These are phyloP conservation scores for Phaffomyces antillensis DNA, from an alignment of 805 yeast species.

Conservation along the genomic window DNA sequence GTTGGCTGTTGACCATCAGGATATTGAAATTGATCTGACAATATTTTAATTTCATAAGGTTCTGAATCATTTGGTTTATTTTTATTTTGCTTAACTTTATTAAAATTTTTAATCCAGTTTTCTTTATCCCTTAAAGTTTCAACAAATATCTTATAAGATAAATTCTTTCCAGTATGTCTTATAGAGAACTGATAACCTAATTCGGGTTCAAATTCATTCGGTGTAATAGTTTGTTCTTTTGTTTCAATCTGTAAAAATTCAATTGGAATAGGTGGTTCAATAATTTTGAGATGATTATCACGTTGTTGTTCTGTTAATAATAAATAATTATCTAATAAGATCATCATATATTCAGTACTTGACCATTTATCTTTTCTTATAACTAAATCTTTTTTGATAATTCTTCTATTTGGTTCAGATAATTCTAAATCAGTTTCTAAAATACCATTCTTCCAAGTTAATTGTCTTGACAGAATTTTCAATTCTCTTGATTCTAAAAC, in stretches of 20 bases:
- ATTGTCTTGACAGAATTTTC: constrained; percentile 42
- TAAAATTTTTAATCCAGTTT: constrained; percentile 49
- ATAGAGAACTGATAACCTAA: constrained; percentile 37
- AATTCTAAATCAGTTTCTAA: constrained; percentile 44
- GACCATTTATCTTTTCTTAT: constrained; percentile 55
- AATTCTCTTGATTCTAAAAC: constrained; percentile 55
- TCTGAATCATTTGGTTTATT: constrained; percentile 35
- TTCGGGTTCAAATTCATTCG: constrained; percentile 7
- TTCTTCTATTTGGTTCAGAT: constrained; percentile 45
- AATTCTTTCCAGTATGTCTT: constrained; percentile 50
- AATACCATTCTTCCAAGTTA: constrained; percentile 44
- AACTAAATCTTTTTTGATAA: constrained; percentile 53
- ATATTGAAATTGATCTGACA: constrained; percentile 61
- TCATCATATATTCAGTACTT: constrained; percentile 43
- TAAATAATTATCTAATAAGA: constrained; percentile 65
- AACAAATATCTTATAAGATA: constrained; percentile 45
- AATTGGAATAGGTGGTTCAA: constrained; percentile 55
- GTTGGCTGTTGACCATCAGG: constrained; percentile 43
- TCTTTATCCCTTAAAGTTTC: constrained; percentile 43
- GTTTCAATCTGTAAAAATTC: constrained; percentile 50
- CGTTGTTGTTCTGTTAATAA: constrained; percentile 53
- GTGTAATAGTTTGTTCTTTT: constrained; percentile 23
- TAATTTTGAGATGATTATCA: constrained; percentile 34
- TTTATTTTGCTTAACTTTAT: constrained; percentile 37
- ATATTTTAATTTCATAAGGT: constrained; percentile 45